These are phyloP conservation scores for Picea abies DNA, from an alignment of 83 land plant genomes.

Conservation along the genomic window DNA sequence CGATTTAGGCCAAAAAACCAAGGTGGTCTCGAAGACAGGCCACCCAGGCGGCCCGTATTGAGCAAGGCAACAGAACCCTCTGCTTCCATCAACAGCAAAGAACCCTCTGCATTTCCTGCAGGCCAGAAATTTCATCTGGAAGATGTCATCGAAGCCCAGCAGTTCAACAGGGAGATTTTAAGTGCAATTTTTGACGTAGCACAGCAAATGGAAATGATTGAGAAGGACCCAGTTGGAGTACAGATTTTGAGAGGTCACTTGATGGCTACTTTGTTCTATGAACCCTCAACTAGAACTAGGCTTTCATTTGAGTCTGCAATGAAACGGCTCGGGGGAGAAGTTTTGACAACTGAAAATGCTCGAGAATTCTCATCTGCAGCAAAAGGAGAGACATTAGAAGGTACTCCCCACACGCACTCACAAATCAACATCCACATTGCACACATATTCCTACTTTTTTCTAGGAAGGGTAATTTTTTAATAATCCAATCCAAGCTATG, in stretches of 20 bases:
- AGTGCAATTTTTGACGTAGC: slow-evolving; percentile 89
- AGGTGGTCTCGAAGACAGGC: background rate
- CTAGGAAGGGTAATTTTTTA: no score
- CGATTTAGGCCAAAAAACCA: background rate
- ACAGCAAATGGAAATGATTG: slow-evolving; percentile 82
- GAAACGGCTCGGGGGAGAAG: slow-evolving; percentile 97
- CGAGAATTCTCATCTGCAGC: slow-evolving; percentile 98
- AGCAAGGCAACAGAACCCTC: slow-evolving; percentile 3
- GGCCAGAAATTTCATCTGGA: slow-evolving; percentile 74
- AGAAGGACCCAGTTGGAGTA: slow-evolving; percentile 63
- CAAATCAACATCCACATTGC: background rate
- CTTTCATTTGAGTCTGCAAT: slow-evolving; percentile 99
- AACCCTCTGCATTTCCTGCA: slow-evolving; percentile 19
- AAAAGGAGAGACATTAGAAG: slow-evolving; percentile 99
- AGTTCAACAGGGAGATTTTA: slow-evolving; percentile 79
- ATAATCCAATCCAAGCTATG: no score
- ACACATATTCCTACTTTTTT: no score
- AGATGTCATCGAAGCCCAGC: slow-evolving; percentile 93
- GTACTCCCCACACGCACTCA: slow-evolving; percentile 23
- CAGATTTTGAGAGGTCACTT: slow-evolving; percentile 76
- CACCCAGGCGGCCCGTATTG: background rate
- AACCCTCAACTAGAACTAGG: slow-evolving; percentile 97
- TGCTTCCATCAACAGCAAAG: background rate
- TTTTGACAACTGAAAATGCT: slow-evolving; percentile 97
- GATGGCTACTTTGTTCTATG: slow-evolving; percentile 99